Evolutionary conservation across 352 stramenopile genomes (phyloP).

Genomic region (Phytophthora europaea): DNA sequence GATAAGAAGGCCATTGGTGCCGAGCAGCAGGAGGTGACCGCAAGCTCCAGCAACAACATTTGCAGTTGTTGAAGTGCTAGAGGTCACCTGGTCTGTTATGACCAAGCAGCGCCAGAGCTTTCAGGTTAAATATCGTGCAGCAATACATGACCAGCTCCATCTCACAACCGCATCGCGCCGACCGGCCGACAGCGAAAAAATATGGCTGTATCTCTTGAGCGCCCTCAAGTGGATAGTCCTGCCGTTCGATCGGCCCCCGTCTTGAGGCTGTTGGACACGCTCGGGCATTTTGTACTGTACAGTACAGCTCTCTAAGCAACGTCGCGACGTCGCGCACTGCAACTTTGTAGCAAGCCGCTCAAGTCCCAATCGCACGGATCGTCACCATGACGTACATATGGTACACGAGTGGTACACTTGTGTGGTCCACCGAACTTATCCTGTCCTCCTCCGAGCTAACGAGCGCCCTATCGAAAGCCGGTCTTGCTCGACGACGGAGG

Average conservation of each 20-base stretch:
- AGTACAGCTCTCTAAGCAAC: slow-evolving; percentile 1
- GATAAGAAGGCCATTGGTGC: neutral
- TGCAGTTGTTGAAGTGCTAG: neutral
- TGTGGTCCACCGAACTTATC: no score
- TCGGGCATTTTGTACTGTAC: neutral
- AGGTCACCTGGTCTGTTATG: neutral
- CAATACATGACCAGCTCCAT: neutral
- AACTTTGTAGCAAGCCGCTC: neutral
- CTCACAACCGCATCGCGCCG: neutral
- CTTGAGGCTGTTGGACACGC: slow-evolving; percentile 8
- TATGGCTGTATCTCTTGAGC: no score
- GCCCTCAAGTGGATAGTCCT: slow-evolving; percentile 17
- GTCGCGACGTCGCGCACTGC: slow-evolving; percentile 14
- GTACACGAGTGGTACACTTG: no score
- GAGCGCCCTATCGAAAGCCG: slow-evolving; percentile 16
- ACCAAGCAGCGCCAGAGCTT: neutral
- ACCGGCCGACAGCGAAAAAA: neutral
- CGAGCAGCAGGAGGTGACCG: neutral
- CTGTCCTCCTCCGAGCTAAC: no score
- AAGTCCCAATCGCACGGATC: slow-evolving; percentile 7
- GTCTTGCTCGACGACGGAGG: neutral
- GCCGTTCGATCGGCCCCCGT: slow-evolving; percentile 11
- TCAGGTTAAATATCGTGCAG: no score
- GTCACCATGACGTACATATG: no score
- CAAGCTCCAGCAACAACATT: neutral